Conservation (phyloP, 1,139 yeast genomes). For the Blastobotrys elegans region DNA sequence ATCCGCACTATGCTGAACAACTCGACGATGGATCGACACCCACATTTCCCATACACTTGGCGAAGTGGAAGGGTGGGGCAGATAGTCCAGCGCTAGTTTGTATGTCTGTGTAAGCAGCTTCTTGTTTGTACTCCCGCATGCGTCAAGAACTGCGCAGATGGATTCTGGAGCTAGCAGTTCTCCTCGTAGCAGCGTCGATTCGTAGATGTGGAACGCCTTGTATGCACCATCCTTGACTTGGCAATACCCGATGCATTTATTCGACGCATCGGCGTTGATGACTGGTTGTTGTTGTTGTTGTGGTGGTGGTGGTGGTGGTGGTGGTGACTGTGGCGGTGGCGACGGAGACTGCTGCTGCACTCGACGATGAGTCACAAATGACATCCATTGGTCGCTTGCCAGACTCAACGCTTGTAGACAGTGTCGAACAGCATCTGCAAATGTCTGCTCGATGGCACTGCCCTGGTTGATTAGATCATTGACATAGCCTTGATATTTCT, state of each 20-base stretch:
- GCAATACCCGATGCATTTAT: slow-evolving; percentile 24
- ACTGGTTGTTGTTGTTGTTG: neutral
- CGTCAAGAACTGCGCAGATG: slow-evolving; percentile 22
- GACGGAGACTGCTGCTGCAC: neutral
- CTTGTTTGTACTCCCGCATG: slow-evolving; percentile 16
- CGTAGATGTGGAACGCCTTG: slow-evolving; percentile 22
- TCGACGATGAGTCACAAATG: neutral
- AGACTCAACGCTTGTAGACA: neutral
- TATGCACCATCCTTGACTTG: slow-evolving; percentile 18
- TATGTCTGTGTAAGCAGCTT: slow-evolving; percentile 5
- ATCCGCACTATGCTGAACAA: slow-evolving; percentile 26
- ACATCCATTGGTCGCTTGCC: slow-evolving; percentile 3
- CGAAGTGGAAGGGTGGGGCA: slow-evolving; percentile 28
- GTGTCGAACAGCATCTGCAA: slow-evolving; percentile 20
- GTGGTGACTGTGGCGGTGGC: neutral
- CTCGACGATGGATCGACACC: slow-evolving; percentile 27
- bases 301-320: too few relatives aligned
- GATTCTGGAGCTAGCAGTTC: slow-evolving; percentile 26
- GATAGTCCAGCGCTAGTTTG: slow-evolving; percentile 6
- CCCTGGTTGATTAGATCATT: slow-evolving; percentile 6
- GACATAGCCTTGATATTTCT: slow-evolving; percentile 12
- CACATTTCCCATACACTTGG: slow-evolving; percentile 28
- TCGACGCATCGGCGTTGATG: slow-evolving; percentile 13
- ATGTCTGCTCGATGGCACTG: slow-evolving; percentile 16
- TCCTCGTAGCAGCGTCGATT: slow-evolving; percentile 20